phyloP scores from a whole-genome alignment of 2,329 filamentous ascomycete species.

The Scedosporium apiospermum region DNA sequence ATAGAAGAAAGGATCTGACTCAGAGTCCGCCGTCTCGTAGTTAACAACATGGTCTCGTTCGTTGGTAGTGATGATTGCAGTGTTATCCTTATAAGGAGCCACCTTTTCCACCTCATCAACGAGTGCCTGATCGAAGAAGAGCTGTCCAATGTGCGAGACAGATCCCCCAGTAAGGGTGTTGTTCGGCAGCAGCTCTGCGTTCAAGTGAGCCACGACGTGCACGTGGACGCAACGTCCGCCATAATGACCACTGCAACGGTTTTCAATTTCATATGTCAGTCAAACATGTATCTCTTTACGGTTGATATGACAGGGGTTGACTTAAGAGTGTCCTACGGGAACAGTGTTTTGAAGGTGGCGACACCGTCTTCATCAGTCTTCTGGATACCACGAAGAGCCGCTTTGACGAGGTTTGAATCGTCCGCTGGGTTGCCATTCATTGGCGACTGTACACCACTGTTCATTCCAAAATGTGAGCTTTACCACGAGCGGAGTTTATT shows the following conservation, averaged over 20 bases:
- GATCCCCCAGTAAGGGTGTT: conserved; percentile 38
- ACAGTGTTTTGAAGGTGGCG: conserved; percentile 29
- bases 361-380: conserved; percentile 28
- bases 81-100: conserved; percentile 34
- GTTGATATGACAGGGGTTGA: conserved; percentile 10
- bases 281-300: not conserved
- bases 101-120: conserved; percentile 35
- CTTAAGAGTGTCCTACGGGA: conserved; percentile 17
- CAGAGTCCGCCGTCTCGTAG: conserved; percentile 33
- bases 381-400: conserved; percentile 29
- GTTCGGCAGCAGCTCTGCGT: conserved; percentile 31
- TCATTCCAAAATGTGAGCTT: not conserved
- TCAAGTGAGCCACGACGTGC: conserved; percentile 24
- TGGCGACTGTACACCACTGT: not conserved
- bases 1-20: conserved; percentile 48
- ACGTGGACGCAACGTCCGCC: conserved; percentile 28
- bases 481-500: too few species aligned
- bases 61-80: conserved; percentile 36
- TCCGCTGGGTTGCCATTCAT: conserved; percentile 11
- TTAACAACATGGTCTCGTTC: conserved; percentile 38
- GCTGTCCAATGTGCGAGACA: conserved; percentile 50
- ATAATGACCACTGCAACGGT: conserved; percentile 25
- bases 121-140: conserved; percentile 50
- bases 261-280: not conserved
- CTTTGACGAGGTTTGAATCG: conserved; percentile 20